A percentile compares a stretch with the other conserved stretches of the same genome.
Evolutionary conservation across 2,329 filamentous ascomycete genomes (phyloP).

Genomic region (Meredithiella fracta): DNA sequence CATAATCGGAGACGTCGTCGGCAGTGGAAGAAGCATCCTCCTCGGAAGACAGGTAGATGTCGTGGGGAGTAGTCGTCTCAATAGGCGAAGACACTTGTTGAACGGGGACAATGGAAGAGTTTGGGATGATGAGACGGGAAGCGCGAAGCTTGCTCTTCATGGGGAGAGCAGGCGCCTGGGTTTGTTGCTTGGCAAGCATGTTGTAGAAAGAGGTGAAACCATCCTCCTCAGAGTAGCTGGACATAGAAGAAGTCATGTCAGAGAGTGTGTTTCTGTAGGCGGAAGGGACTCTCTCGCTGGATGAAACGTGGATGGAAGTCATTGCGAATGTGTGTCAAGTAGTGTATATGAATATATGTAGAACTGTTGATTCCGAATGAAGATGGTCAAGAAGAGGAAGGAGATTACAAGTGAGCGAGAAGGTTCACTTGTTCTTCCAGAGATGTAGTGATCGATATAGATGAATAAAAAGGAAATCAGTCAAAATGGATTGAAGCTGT

Average conservation of each 20-base stretch:
- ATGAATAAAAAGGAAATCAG: slow-evolving; percentile 2
- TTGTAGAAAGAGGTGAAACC: slow-evolving; percentile 10
- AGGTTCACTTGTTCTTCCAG: slow-evolving; percentile 9
- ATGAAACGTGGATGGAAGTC: slow-evolving; percentile 9
- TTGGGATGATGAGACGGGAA: slow-evolving; percentile 25
- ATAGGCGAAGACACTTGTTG: background rate
- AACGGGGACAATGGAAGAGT: background rate
- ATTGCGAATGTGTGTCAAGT: slow-evolving; percentile 3
- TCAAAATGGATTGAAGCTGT: background rate
- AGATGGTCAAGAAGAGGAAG: background rate
- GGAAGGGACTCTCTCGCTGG: slow-evolving; percentile 4
- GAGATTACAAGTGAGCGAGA: slow-evolving; percentile 1
- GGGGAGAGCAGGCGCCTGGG: slow-evolving; percentile 25
- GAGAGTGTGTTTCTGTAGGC: slow-evolving; percentile 12
- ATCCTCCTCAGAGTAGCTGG: slow-evolving; percentile 15
- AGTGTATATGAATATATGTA: background rate
- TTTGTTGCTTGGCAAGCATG: slow-evolving; percentile 9
- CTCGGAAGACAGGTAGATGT: slow-evolving; percentile 48
- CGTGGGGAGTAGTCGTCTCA: slow-evolving; percentile 28
- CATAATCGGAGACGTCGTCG: slow-evolving; percentile 42
- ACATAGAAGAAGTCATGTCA: slow-evolving; percentile 13
- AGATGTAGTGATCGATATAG: slow-evolving; percentile 9
- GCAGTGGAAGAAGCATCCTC: slow-evolving; percentile 48
- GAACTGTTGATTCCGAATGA: background rate
- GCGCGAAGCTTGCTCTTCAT: slow-evolving; percentile 28